Base-by-base conservation (phyloP, 257 asterid genomes). In the Parsonsia alboflavescens region DNA sequence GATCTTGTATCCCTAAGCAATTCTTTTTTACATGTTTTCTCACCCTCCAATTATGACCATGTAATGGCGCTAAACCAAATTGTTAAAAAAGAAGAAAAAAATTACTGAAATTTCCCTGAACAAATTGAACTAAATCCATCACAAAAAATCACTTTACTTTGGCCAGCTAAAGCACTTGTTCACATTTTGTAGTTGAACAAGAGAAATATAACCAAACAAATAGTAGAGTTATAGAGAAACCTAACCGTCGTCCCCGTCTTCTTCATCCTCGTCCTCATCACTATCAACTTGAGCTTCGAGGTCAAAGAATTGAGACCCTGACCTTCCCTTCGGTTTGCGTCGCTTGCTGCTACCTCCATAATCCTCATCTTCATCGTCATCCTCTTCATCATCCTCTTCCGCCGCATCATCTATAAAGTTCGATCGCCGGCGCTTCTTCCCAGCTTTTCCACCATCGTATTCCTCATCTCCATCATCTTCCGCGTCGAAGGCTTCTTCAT, bases 181-280 rank as follows among this genome's bases (percentile, higher is more conserved):
- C 16, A 0, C 36, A 66, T 67, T 42, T 67, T 12, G 1, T n/a
- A 41, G 9, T 9, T 30, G 50, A 48, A 22, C 45, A 67, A 19
- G 54, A 63, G 24, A 52, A 54, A 70, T 44, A 54, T 10, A 54
- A 54, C 21, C 0, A 13, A 24, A 68, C 15, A 21, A 10, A 8
- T 0, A 5, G 61, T 61, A 19, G 42, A 67, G 8, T 10, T 5
- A 24, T n/a, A 50, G 42, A 46, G 24, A 53, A 76, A 75, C 58
- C 87, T 86, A 77, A 92, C 97, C 97, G 73, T 92, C 99, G 68
- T 92, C 99, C 77, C 86, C 97, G 57, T 90, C 99, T 63, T 92
- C 97, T 33, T 95, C 99, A 48, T 95, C 98, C 81, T 94, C 98
- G 0, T 94, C 98, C 1, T 89, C 97, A 33, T 90, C 98, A 76